phyloP scores from a whole-genome alignment of 1,139 yeast species.

The Arxiozyma slooffiae region DNA sequence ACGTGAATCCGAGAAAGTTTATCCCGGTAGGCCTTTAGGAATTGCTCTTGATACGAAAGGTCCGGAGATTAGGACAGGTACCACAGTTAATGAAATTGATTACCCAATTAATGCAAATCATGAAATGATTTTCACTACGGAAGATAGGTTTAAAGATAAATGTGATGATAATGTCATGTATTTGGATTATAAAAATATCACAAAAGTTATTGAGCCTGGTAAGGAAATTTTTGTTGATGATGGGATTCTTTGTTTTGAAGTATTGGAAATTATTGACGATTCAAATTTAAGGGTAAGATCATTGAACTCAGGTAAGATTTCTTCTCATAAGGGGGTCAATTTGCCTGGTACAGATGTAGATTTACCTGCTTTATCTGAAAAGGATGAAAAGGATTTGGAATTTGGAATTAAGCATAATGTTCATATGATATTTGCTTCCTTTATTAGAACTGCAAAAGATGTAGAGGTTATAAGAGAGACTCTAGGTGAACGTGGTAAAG shows the following conservation, averaged over 20 bases:
- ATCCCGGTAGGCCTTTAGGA: constrained; percentile 93
- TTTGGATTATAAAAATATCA: constrained; percentile 89
- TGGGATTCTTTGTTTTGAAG: constrained; percentile 94
- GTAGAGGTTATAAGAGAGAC: constrained; percentile 82
- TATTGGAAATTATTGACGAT: constrained; percentile 67
- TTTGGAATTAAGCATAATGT: constrained; percentile 96
- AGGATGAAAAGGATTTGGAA: constrained; percentile 80
- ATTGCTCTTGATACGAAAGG: constrained; percentile 99
- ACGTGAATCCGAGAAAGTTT: constrained; percentile 79
- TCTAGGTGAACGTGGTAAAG: constrained; percentile 91
- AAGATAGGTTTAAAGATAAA: constrained; percentile 58
- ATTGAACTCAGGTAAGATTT: constrained; percentile 87
- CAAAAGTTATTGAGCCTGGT: constrained; percentile 82
- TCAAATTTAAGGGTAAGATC: constrained; percentile 76
- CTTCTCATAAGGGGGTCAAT: constrained; percentile 97
- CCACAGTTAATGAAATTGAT: constrained; percentile 68
- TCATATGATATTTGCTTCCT: constrained; percentile 96
- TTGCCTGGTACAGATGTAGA: constrained; percentile 98
- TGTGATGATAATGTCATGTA: constrained; percentile 76
- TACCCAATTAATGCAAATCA: constrained; percentile 75
- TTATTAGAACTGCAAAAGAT: constrained; percentile 89
- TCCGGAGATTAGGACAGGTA: constrained; percentile 98
- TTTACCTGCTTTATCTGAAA: constrained; percentile 93
- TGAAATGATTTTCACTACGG: constrained; percentile 88
- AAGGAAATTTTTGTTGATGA: constrained; percentile 89